A percentile compares a stretch with the other conserved stretches of the same genome.
Conservation (phyloP, 164 flowering plant species). For the Magnolia officinalis region DNA sequence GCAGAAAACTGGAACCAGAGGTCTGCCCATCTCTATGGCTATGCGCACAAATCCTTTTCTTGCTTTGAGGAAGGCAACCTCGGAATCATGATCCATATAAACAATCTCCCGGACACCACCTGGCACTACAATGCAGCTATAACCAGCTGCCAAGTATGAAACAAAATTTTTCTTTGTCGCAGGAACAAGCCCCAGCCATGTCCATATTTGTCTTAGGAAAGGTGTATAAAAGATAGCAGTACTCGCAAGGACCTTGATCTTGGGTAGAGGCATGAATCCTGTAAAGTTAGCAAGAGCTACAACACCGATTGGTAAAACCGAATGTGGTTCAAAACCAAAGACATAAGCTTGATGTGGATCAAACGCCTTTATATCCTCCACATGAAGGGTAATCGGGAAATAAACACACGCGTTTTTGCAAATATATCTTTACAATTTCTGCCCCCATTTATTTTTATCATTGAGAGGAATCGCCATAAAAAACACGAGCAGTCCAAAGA, state of each 20-base stretch:
- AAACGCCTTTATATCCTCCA: constrained; percentile 68
- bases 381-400: constrained; percentile 68
- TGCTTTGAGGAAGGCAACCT: constrained; percentile 71
- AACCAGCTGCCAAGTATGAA: constrained; percentile 72
- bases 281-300: constrained; percentile 68
- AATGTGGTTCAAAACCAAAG: constrained; percentile 94
- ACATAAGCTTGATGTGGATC: constrained; percentile 74
- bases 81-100: constrained; percentile 64
- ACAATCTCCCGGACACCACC: constrained; percentile 88
- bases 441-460: constrained; percentile 44
- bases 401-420: constrained; percentile 73
- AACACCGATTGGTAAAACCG: constrained; percentile 84
- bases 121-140: constrained; percentile 85
- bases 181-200: constrained; percentile 80
- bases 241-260: constrained; percentile 84
- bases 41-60: constrained; percentile 89
- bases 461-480: constrained; percentile 55
- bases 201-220: constrained; percentile 86
- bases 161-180: constrained; percentile 69
- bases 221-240: constrained; percentile 86
- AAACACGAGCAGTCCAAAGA: constrained; percentile 52
- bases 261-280: constrained; percentile 77
- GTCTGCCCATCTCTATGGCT: constrained; percentile 76
- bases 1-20: constrained; percentile 87
- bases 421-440: constrained; percentile 59